A percentile compares a stretch with the other conserved stretches of the same genome.
These are phyloP conservation scores for Discostella stelligeroides DNA, from an alignment of 108 stramenopile species.

Conservation along the genomic window DNA sequence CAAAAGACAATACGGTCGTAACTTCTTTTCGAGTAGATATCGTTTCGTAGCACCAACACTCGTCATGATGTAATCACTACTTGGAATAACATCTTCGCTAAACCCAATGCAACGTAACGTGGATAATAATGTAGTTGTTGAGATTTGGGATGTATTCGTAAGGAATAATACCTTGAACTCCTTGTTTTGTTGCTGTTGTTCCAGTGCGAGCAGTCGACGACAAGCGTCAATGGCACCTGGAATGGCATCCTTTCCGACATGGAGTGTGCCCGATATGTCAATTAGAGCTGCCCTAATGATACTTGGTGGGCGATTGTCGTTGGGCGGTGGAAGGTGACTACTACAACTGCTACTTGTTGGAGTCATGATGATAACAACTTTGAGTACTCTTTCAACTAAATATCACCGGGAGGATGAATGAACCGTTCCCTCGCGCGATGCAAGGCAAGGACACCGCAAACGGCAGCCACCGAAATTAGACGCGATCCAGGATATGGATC, in stretches of 20 bases:
- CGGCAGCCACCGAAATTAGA: slow-evolving; percentile 10
- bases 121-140: slow-evolving; percentile 35
- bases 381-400: no score
- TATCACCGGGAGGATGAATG: no score
- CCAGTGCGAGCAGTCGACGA: slow-evolving; percentile 29
- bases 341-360: neutral
- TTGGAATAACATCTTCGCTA: slow-evolving; percentile 21
- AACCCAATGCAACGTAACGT: slow-evolving; percentile 58
- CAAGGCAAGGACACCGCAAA: neutral
- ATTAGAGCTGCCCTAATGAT: slow-evolving; percentile 62
- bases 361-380: no score
- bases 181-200: no score
- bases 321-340: neutral
- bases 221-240: slow-evolving; percentile 65
- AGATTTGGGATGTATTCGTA: slow-evolving; percentile 71
- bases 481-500: slow-evolving; percentile 62
- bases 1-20: slow-evolving; percentile 59
- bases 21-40: slow-evolving; percentile 37
- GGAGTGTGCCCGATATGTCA: slow-evolving; percentile 78
- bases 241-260: slow-evolving; percentile 54
- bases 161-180: slow-evolving; percentile 48
- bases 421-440: no score
- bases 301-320: slow-evolving; percentile 11
- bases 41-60: slow-evolving; percentile 56
- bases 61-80: slow-evolving; percentile 49